Conservation (phyloP, 257 asterid species). For the Penstemon newberryi region DNA sequence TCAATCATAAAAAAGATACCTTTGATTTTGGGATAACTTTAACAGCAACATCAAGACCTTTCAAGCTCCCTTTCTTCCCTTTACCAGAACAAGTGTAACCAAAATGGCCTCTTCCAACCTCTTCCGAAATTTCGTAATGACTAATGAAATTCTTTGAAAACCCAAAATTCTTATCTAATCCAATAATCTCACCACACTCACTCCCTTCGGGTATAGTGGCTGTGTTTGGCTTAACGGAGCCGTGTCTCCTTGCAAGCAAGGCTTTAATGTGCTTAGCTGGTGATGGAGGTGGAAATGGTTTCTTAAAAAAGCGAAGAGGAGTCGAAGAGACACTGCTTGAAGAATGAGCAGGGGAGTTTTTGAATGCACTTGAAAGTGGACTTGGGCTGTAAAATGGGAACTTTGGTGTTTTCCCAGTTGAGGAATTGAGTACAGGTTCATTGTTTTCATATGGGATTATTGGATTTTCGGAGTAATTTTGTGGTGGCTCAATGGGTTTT, state of each 20-base stretch:
- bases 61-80: constrained; percentile 82
- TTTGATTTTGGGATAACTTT: constrained; percentile 85
- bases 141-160: constrained; percentile 58
- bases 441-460: constrained; percentile 45
- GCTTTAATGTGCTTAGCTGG: constrained; percentile 97
- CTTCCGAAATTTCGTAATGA: constrained; percentile 77
- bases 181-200: constrained; percentile 67
- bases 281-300: constrained; percentile 96
- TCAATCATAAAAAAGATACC: constrained; percentile 37
- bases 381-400: constrained; percentile 97
- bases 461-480: constrained; percentile 55
- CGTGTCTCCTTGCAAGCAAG: constrained; percentile 80
- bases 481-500: constrained; percentile 68
- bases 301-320: constrained; percentile 75
- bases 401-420: constrained; percentile 77
- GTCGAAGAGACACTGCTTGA: constrained; percentile 72
- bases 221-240: constrained; percentile 87
- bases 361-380: constrained; percentile 74
- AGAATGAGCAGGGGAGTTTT: constrained; percentile 76
- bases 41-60: constrained; percentile 90
- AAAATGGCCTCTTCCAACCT: constrained; percentile 93
- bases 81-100: constrained; percentile 83
- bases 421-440: constrained; percentile 46
- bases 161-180: constrained; percentile 80
- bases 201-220: constrained; percentile 93